Conservation (phyloP, 768 basidiomycete genomes). For the Boletus bicolor region DNA sequence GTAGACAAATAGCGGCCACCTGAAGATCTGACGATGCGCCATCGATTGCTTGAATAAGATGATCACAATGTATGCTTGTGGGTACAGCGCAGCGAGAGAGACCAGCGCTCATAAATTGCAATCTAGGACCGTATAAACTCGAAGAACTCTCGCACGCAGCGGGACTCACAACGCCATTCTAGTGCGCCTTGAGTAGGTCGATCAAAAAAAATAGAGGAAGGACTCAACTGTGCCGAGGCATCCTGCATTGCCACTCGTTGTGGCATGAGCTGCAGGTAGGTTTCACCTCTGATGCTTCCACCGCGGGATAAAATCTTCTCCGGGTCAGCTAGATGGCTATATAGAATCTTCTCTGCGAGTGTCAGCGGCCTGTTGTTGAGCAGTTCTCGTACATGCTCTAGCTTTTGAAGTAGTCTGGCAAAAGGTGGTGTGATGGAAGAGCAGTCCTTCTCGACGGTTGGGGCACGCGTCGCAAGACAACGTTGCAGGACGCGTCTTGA, state of each 20-base stretch:
- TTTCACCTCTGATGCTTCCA: conserved; percentile 75
- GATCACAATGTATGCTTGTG: conserved; percentile 95
- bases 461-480: conserved; percentile 39
- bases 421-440: conserved; percentile 86
- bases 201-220: not conserved
- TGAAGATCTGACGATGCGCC: conserved; percentile 85
- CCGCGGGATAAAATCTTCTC: conserved; percentile 62
- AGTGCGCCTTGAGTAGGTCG: conserved; percentile 9
- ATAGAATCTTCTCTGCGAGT: conserved; percentile 97
- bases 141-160: not conserved
- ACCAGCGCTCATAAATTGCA: conserved; percentile 98
- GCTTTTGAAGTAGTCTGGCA: conserved; percentile 60
- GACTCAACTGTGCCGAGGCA: conserved; percentile 79
- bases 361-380: conserved; percentile 78
- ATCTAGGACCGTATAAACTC: conserved; percentile 38
- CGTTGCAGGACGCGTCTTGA: conserved; percentile 24
- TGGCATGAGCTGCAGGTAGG: conserved; percentile 86
- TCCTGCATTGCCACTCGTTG: conserved; percentile 98
- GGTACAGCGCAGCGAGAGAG: conserved; percentile 81
- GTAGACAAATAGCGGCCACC: conserved; percentile 38
- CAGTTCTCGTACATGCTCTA: conserved; percentile 63
- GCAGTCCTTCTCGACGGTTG: conserved; percentile 54
- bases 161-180: conserved; percentile 78
- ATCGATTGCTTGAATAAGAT: conserved; percentile 90
- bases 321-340: conserved; percentile 85